A percentile compares a stretch with the other conserved stretches of the same genome.
phyloP scores from a whole-genome alignment of 2,329 filamentous ascomycete genomes.

The Ascochyta lentis region DNA sequence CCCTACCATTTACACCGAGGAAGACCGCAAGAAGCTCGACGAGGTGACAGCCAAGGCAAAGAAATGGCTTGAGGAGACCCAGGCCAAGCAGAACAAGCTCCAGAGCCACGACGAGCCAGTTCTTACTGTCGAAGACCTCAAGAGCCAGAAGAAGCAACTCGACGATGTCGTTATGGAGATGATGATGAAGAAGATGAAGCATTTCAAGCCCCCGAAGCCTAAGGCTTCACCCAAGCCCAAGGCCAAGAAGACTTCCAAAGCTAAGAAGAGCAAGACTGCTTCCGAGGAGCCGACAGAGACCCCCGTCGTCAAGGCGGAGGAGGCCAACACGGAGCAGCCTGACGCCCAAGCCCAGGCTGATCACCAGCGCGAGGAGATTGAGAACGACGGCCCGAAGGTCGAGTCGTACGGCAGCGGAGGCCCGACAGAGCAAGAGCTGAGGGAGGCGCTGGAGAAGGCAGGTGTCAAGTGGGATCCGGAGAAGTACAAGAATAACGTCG shows the following conservation, averaged over 20 bases:
- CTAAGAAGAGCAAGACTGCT: constrained; percentile 34
- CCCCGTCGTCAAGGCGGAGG: constrained; percentile 37
- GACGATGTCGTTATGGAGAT: constrained; percentile 74
- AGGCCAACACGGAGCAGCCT: constrained; percentile 34
- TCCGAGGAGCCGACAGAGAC: constrained; percentile 27
- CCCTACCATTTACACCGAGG: constrained; percentile 68
- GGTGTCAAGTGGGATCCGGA: constrained; percentile 38
- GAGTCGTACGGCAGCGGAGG: constrained; percentile 19
- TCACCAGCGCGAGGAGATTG: constrained; percentile 36
- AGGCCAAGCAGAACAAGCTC: constrained; percentile 74
- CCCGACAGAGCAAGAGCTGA: constrained; percentile 41
- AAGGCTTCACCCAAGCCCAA: constrained; percentile 45
- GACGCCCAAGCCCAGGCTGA: constrained; percentile 33
- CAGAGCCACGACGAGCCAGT: constrained; percentile 72
- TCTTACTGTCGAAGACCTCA: constrained; percentile 71
- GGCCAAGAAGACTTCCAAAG: constrained; percentile 38
- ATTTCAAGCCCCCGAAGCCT: constrained; percentile 51
- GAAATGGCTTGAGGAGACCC: constrained; percentile 77
- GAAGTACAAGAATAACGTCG: constrained; percentile 36
- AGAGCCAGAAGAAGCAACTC: constrained; percentile 72
- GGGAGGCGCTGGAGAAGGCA: constrained; percentile 41
- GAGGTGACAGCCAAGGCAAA: constrained; percentile 67
- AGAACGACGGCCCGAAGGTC: constrained; percentile 24
- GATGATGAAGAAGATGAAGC: constrained; percentile 64
- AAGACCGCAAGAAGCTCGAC: constrained; percentile 73